Conservation (phyloP, 345 rosid genomes). For the Gossypium rotundifolium region DNA sequence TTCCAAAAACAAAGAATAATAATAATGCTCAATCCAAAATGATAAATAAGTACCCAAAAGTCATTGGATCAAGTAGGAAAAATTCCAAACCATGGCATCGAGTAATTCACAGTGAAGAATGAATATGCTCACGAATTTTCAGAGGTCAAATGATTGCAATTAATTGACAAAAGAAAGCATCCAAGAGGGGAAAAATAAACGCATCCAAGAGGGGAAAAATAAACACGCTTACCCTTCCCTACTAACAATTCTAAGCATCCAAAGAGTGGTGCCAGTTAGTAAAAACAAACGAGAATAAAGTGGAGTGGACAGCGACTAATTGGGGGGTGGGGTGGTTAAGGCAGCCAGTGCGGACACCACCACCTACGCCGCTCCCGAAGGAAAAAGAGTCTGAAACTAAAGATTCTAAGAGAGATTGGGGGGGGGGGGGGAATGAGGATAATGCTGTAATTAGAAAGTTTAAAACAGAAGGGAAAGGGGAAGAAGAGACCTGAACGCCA, state of each 20-base stretch:
- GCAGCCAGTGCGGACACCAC: slow-evolving; percentile 7
- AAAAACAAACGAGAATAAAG: not conserved
- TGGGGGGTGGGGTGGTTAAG: not conserved
- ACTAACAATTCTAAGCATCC: not conserved
- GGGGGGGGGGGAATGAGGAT: not conserved
- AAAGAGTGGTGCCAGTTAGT: slow-evolving; percentile 7
- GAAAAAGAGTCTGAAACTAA: not conserved
- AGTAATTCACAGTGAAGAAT: too few species aligned
- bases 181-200: not conserved
- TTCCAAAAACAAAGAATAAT: not conserved
- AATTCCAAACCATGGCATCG: too few species aligned
- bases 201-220: not conserved
- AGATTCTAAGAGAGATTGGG: not conserved
- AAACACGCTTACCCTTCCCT: not conserved
- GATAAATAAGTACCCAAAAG: not conserved
- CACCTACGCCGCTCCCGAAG: not conserved
- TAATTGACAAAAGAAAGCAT: not conserved
- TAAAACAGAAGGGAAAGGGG: not conserved
- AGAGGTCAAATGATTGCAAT: not conserved
- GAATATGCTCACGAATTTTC: too few species aligned
- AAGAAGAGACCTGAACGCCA: slow-evolving; percentile 65
- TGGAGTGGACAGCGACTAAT: slow-evolving; percentile 1
- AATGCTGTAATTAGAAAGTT: not conserved
- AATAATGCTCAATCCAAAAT: not conserved
- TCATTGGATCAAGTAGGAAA: not conserved